phyloP scores from a whole-genome alignment of 306 rosid genomes.

The Castanea crenata region DNA sequence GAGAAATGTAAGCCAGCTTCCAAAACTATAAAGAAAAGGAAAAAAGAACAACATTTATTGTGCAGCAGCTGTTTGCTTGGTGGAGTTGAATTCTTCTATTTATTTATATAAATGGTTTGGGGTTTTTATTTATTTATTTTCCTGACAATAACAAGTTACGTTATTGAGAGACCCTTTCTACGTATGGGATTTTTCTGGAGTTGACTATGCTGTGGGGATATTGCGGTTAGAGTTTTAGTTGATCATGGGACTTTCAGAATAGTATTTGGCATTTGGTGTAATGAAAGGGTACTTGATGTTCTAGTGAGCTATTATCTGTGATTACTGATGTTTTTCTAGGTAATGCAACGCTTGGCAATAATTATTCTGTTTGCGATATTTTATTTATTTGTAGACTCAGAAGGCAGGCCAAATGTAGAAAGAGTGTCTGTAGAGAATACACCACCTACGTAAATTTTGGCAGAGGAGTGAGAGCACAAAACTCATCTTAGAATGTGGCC shows the following conservation, averaged over 20 bases:
- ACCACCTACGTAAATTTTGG: too few relatives aligned
- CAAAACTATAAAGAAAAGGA: slow-evolving; percentile 27
- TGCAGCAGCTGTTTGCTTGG: slow-evolving; percentile 40
- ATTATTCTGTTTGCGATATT: background rate
- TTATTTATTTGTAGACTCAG: too few relatives aligned
- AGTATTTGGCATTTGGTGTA: background rate
- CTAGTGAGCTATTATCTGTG: background rate
- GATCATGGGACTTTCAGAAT: background rate
- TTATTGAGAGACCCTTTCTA: background rate
- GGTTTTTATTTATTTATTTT: background rate
- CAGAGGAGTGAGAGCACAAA: too few relatives aligned
- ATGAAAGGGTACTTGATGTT: background rate
- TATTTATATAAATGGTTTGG: slow-evolving; percentile 5
- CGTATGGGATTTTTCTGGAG: background rate
- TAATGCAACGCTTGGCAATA: background rate
- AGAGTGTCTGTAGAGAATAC: too few relatives aligned
- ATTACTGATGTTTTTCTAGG: background rate
- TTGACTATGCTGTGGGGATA: background rate
- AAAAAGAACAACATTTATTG: slow-evolving; percentile 26
- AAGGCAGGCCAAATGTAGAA: too few relatives aligned
- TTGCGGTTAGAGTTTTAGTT: background rate
- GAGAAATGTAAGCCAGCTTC: slow-evolving; percentile 49
- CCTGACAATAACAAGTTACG: slow-evolving; percentile 3
- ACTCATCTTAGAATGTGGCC: too few relatives aligned
- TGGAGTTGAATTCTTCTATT: slow-evolving; percentile 21